phyloP scores from a whole-genome alignment of 164 flowering plant species.

The Liquidambar formosana region DNA sequence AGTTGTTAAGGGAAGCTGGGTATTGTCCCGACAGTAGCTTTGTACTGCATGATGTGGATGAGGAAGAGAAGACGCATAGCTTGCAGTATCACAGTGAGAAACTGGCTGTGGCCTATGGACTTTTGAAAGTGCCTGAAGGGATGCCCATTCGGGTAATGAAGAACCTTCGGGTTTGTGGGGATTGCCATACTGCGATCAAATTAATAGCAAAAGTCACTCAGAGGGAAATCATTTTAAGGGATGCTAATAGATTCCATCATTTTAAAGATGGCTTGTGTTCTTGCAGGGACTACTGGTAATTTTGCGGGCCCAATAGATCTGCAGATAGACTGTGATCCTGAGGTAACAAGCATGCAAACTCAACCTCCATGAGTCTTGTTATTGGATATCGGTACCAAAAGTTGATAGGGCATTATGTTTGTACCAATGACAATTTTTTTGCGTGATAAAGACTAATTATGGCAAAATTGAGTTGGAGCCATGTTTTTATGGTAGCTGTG shows the following conservation, averaged over 20 bases:
- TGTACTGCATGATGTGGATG: slow-evolving; percentile 82
- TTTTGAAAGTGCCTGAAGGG: slow-evolving; percentile 60
- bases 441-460: background rate
- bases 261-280: slow-evolving; percentile 72
- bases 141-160: slow-evolving; percentile 79
- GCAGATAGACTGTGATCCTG: no score
- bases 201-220: slow-evolving; percentile 57
- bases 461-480: background rate
- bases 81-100: slow-evolving; percentile 74
- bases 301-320: background rate
- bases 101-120: slow-evolving; percentile 80
- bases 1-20: slow-evolving; percentile 63
- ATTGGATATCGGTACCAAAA: background rate
- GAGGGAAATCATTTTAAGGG: slow-evolving; percentile 75
- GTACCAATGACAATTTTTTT: background rate
- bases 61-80: slow-evolving; percentile 71
- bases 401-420: background rate
- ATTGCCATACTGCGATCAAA: slow-evolving; percentile 82
- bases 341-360: background rate
- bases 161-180: slow-evolving; percentile 86
- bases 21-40: slow-evolving; percentile 70
- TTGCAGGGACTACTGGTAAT: slow-evolving; percentile 78
- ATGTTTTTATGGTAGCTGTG: background rate
- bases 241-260: slow-evolving; percentile 85
- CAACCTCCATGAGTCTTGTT: background rate